phyloP scores from a whole-genome alignment of 2,329 filamentous ascomycete genomes.

The Cordyceps cateniannulata region DNA sequence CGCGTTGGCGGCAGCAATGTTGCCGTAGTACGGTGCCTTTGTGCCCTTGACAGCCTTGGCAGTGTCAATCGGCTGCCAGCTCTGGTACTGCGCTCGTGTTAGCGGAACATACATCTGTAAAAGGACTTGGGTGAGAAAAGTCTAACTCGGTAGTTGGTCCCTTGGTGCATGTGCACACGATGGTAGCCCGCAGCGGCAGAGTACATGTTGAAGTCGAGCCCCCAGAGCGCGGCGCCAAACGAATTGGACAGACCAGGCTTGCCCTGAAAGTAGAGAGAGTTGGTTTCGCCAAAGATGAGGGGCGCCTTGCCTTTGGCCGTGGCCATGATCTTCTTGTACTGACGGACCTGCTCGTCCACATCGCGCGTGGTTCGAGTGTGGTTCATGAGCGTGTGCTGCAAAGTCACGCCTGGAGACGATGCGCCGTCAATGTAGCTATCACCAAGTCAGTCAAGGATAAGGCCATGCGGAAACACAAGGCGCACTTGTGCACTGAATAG shows the following conservation, averaged over 20 bases:
- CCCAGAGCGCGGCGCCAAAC: conserved; percentile 61
- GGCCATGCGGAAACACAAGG: background rate
- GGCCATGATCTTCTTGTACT: conserved; percentile 33
- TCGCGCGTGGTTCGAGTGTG: conserved; percentile 46
- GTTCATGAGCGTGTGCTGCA: conserved; percentile 56
- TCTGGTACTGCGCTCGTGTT: conserved; percentile 33
- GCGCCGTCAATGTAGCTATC: conserved; percentile 55
- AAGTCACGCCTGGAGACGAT: conserved; percentile 49
- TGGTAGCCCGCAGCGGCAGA: conserved; percentile 48
- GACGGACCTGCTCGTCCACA: conserved; percentile 41
- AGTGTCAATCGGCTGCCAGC: conserved; percentile 53
- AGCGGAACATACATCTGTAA: background rate
- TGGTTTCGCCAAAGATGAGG: conserved; percentile 46
- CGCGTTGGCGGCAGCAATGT: conserved; percentile 48
- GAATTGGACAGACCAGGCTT: conserved; percentile 55
- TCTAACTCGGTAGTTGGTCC: conserved; percentile 50
- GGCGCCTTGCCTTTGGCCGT: conserved; percentile 1
- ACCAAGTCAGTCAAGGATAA: background rate
- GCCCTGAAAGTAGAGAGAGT: conserved; percentile 57
- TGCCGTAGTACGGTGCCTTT: conserved; percentile 59
- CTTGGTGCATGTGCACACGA: conserved; percentile 58
- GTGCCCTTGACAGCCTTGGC: conserved; percentile 44
- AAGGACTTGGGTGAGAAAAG: background rate
- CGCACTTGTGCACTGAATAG: conserved; percentile 49
- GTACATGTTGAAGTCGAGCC: conserved; percentile 55